Conservation (phyloP, 495 filamentous ascomycete genomes). For the Penicillium verhagenii region DNA sequence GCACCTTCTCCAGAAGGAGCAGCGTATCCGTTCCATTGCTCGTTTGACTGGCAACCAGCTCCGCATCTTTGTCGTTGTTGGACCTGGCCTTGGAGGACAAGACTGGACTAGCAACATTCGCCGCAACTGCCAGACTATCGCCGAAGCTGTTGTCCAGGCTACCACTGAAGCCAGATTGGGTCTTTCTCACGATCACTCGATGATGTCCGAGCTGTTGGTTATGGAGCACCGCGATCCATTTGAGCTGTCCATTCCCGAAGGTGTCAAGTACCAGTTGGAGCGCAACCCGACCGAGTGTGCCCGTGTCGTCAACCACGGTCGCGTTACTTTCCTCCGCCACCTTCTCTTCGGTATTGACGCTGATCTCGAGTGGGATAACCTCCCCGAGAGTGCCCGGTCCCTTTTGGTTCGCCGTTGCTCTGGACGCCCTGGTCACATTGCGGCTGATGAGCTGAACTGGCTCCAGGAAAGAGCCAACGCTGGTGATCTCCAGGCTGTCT, state of each 20-base stretch:
- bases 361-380: slow-evolving; percentile 4
- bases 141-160: not conserved
- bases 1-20: slow-evolving; percentile 4
- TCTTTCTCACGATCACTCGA: slow-evolving; percentile 4
- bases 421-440: not conserved
- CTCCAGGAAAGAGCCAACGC: not conserved
- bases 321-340: slow-evolving; percentile 1
- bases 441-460: not conserved
- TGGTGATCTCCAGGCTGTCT: not conserved
- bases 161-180: not conserved
- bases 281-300: slow-evolving; percentile 2
- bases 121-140: slow-evolving; percentile 3
- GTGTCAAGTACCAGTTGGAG: slow-evolving; percentile 2
- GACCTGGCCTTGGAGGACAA: not conserved
- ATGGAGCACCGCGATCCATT: not conserved
- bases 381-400: not conserved
- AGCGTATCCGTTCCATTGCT: not conserved
- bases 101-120: slow-evolving; percentile 2
- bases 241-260: slow-evolving; percentile 1
- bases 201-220: slow-evolving; percentile 1
- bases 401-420: slow-evolving; percentile 1
- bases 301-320: not conserved
- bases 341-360: slow-evolving; percentile 1
- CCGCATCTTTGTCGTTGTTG: slow-evolving; percentile 1
- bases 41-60: not conserved